These are phyloP conservation scores for Arthrobotrys pseudoclavata DNA, from an alignment of 2,329 filamentous ascomycete genomes.

Conservation along the genomic window DNA sequence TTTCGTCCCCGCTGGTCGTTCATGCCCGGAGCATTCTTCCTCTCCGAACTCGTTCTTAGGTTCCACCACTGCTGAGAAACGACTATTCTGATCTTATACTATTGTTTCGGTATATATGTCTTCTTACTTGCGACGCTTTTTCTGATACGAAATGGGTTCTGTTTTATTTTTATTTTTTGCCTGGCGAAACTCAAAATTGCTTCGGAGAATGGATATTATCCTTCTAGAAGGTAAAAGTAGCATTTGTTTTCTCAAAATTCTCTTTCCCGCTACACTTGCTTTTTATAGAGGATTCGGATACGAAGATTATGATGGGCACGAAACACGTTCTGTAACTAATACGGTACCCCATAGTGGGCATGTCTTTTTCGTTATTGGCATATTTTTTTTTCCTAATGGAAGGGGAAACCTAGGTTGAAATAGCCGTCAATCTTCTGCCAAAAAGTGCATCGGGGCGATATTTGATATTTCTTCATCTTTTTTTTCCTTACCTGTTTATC, in stretches of 20 bases:
- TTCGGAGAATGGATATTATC: neutral
- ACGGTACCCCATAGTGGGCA: neutral
- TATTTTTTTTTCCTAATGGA: neutral
- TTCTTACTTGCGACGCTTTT: conserved; percentile 1
- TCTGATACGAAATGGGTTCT: conserved; percentile 6
- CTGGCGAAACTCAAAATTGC: conserved; percentile 6
- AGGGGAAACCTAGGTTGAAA: neutral
- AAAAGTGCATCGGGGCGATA: neutral
- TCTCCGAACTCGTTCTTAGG: neutral
- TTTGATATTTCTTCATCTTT: conserved; percentile 5
- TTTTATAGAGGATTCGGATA: conserved; percentile 19
- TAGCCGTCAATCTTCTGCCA: neutral
- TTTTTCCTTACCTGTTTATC: neutral
- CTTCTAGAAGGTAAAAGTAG: conserved; percentile 15
- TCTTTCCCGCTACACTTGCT: neutral
- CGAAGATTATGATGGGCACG: conserved; percentile 18
- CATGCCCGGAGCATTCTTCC: neutral
- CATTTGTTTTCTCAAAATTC: conserved; percentile 4
- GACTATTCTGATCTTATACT: neutral
- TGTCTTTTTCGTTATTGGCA: neutral
- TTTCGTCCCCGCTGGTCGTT: neutral
- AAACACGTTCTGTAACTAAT: conserved; percentile 17
- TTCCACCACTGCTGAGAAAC: neutral
- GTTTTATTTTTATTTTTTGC: neutral
- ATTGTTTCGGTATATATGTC: neutral